Base-by-base conservation (phyloP, 176 grass and related monocot species). In the Luzula sylvatica region DNA sequence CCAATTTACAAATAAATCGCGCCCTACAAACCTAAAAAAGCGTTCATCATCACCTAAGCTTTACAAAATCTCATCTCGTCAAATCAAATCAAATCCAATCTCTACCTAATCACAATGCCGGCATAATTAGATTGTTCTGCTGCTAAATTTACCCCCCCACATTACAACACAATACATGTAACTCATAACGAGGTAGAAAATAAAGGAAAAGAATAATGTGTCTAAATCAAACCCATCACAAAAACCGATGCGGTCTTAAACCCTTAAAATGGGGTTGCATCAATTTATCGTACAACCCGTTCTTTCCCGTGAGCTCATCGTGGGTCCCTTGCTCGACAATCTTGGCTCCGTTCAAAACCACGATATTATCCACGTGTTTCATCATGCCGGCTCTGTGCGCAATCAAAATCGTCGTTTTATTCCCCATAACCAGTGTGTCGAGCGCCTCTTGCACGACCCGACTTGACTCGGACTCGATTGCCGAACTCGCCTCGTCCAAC, bases 231-330 rank as follows among this genome's bases (percentile, higher is more conserved):
- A 17, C 25, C 46, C 7, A 55, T 65, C 83, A 90, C 75, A 90
- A 80, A 21, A 89, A 73, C 30, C 85, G 80, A 59, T 83, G 92
- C 57, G 88, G 92, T 29, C 78, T 84, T 58, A 83, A 74, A 7
- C 92, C 92, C 70, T 98, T 98, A 60, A 98, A 87, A 68, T 98
- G 92, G 65, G 92, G 92, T 53, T 90, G 92, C 92, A 98, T 98
- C 71, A 98, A 58, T 68, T 87, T 89, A 16, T 86, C 75, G 60
- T 98, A 98, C 70, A 98, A 51, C 3, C 85, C 92, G 17, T 90
- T 98, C 81, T 68, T 74, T 56, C 89, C 77, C 65, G 86, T 81
- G 25, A 98, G 53, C 2, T 74, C 72, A 65, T 98, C 92, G 42
- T 98, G 85, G 2, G 75, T 80, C 13, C 92, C 92, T 44, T 90